A percentile compares a stretch with the other conserved stretches of the same genome.
phyloP scores from a whole-genome alignment of 2,329 filamentous ascomycete genomes.

The Cordyceps javanica region DNA sequence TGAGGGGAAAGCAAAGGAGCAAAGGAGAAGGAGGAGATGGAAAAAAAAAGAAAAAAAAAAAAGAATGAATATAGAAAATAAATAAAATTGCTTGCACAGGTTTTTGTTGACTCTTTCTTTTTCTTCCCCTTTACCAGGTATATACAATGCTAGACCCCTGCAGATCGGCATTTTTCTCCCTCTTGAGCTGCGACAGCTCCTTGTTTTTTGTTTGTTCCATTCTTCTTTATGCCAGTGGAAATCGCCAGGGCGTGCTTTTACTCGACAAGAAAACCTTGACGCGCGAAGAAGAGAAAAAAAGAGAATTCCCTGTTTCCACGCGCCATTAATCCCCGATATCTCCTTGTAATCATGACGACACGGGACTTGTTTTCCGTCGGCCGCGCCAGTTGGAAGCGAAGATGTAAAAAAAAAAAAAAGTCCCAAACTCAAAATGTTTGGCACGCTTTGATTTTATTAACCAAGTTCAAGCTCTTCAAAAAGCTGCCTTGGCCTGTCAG shows the following conservation, averaged over 20 bases:
- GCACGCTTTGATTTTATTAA: too few species aligned
- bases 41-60: too few species aligned
- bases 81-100: neutral
- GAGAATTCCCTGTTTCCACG: neutral
- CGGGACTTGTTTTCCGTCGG: neutral
- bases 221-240: neutral
- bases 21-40: too few species aligned
- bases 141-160: neutral
- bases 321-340: neutral
- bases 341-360: neutral
- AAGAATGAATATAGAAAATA: too few species aligned
- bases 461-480: too few species aligned
- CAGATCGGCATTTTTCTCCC: neutral
- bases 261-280: too few species aligned
- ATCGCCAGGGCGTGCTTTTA: too few species aligned
- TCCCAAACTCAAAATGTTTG: too few species aligned
- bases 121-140: neutral
- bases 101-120: neutral
- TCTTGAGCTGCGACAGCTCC: neutral
- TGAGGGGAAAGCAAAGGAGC: too few species aligned
- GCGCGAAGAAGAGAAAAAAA: too few species aligned
- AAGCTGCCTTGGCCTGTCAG: too few species aligned
- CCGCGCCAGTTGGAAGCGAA: neutral
- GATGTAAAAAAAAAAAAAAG: too few species aligned
- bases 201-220: neutral